These are phyloP conservation scores for Podospora pseudocomata DNA, from an alignment of 495 filamentous ascomycete genomes.

Conservation along the genomic window DNA sequence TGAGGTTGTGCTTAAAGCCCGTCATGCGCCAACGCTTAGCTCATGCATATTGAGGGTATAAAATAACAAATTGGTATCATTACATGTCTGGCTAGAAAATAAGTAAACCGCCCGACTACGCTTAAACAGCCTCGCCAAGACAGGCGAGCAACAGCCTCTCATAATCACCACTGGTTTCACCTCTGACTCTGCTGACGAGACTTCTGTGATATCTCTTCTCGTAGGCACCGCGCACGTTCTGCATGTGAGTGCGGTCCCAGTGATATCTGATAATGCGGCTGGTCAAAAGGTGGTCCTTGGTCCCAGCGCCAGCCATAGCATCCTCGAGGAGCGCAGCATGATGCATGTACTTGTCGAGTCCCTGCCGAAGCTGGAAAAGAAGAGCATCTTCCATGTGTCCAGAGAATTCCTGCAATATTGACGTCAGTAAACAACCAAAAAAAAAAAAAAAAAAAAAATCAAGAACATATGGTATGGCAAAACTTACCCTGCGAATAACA, in stretches of 20 bases:
- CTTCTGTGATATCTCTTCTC: conserved; percentile 57
- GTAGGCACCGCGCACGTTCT: conserved; percentile 71
- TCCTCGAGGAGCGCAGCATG: conserved; percentile 79
- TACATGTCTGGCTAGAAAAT: background rate
- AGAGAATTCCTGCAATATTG: conserved; percentile 60
- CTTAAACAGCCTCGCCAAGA: conserved; percentile 37
- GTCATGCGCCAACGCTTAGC: background rate
- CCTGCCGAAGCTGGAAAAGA: conserved; percentile 71
- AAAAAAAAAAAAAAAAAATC: conserved; percentile 3
- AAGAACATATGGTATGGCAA: background rate
- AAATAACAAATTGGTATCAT: background rate
- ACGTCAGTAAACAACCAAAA: conserved; percentile 10
- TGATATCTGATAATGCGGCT: conserved; percentile 69
- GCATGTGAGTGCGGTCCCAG: conserved; percentile 71
- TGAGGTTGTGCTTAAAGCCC: too few relatives aligned
- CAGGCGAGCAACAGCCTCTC: conserved; percentile 62
- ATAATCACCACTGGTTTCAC: conserved; percentile 87
- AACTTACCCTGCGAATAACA: conserved; percentile 59
- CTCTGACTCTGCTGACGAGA: conserved; percentile 61
- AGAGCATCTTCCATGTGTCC: conserved; percentile 90
- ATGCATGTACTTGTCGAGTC: conserved; percentile 72
- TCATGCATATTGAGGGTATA: background rate
- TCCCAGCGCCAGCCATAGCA: conserved; percentile 81
- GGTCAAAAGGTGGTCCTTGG: conserved; percentile 78
- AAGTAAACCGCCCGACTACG: background rate